Percentiles rank a stretch among this genome's conserved stretches.
Evolutionary conservation across 148 eudicot species (phyloP).

Genomic region (Fagopyrum esculentum): DNA sequence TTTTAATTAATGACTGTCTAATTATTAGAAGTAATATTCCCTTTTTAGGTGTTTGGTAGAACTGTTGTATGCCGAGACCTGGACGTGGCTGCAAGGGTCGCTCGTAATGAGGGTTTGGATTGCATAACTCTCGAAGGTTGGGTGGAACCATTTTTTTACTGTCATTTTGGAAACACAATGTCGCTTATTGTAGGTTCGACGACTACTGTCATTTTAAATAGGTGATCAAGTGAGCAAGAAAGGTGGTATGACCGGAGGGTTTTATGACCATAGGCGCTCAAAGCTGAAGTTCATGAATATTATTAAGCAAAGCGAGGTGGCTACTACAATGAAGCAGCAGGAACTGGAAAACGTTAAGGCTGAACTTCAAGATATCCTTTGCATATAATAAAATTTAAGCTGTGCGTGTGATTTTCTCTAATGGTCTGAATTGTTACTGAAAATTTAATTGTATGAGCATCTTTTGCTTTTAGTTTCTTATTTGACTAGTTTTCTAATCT

Average conservation of each 20-base stretch:
- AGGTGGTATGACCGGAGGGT: conserved; percentile 99
- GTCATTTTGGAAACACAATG: conserved; percentile 3
- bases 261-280: conserved; percentile 87
- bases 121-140: conserved; percentile 97
- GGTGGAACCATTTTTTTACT: background rate
- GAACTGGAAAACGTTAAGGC: conserved; percentile 54
- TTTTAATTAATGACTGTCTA: background rate
- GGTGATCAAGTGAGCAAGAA: conserved; percentile 99
- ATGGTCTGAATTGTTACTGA: background rate
- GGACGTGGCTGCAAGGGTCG: conserved; percentile 93
- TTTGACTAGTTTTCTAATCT: background rate
- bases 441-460: background rate
- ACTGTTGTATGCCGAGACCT: conserved; percentile 89
- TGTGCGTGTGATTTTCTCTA: background rate
- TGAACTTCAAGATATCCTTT: conserved; percentile 88
- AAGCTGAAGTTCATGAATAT: conserved; percentile 82
- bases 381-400: background rate
- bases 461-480: background rate
- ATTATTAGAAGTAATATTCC: background rate
- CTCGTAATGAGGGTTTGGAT: conserved; percentile 82
- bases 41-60: conserved; percentile 72
- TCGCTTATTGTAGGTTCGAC: conserved; percentile 14
- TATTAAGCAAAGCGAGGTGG: conserved; percentile 48
- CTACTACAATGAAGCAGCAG: conserved; percentile 43
- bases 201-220: conserved; percentile 23